These are phyloP conservation scores for Pseudohyphozyma bogoriensis DNA, from an alignment of 768 basidiomycete species.

Conservation along the genomic window DNA sequence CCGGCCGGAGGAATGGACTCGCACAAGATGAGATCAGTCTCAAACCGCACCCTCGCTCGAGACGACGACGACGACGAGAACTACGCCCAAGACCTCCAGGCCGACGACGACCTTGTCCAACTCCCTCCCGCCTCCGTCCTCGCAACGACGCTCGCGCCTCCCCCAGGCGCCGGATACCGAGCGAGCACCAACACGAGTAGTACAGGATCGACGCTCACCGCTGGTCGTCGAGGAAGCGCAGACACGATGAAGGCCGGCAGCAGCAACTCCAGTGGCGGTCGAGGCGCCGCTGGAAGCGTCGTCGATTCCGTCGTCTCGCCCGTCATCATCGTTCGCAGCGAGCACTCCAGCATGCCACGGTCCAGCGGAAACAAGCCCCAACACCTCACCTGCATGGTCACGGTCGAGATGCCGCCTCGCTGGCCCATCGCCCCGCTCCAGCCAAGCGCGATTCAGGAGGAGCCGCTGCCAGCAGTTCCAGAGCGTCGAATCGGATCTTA, in stretches of 20 bases:
- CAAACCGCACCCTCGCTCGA: constrained; percentile 31
- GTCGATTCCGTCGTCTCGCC: constrained; percentile 68
- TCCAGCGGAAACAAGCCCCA: constrained; percentile 53
- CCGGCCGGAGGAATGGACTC: constrained; percentile 41
- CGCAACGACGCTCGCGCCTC: constrained; percentile 34
- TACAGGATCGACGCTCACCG: constrained; percentile 6
- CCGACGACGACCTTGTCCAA: constrained; percentile 75
- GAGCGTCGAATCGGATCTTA: not conserved
- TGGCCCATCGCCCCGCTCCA: constrained; percentile 37
- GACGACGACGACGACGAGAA: constrained; percentile 20
- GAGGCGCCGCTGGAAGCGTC: constrained; percentile 36
- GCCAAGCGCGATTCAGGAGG: not conserved
- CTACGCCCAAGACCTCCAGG: constrained; percentile 50
- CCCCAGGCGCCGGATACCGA: not conserved
- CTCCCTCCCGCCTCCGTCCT: constrained; percentile 35
- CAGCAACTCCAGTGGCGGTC: constrained; percentile 39
- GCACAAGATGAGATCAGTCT: constrained; percentile 30
- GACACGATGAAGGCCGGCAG: constrained; percentile 1
- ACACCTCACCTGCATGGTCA: constrained; percentile 83
- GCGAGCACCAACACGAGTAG: constrained; percentile 2
- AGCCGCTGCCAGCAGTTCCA: not conserved
- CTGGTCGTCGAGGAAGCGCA: constrained; percentile 9
- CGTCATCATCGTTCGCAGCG: constrained; percentile 83
- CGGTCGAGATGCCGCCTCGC: constrained; percentile 81
- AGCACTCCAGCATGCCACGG: constrained; percentile 72